Conservation (phyloP, 805 yeast genomes). For the Naumovozyma dairenensis region DNA sequence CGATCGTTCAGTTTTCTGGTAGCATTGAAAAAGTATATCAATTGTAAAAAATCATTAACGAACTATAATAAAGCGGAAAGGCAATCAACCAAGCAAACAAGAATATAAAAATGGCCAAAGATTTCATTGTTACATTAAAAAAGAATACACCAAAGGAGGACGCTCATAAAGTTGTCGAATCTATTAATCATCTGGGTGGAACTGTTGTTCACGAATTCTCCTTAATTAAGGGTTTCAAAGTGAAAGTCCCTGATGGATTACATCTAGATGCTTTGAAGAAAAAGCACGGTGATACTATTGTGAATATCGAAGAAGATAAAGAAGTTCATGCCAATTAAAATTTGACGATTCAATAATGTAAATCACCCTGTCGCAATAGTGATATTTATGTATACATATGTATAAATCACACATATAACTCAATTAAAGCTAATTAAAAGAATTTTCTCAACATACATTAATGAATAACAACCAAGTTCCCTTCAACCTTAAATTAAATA, state of each 20-base stretch:
- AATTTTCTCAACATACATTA: no score
- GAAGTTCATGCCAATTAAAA: slow-evolving; percentile 10
- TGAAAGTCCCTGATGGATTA: slow-evolving; percentile 28
- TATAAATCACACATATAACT: no score
- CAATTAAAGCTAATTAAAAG: no score
- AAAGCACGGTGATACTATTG: slow-evolving; percentile 2
- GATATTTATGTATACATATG: no score
- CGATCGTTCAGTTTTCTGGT: no score
- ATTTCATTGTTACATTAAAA: slow-evolving; percentile 5
- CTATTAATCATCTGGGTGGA: slow-evolving; percentile 34
- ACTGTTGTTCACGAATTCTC: slow-evolving; percentile 37
- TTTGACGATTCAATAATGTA: background rate
- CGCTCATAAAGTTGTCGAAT: slow-evolving; percentile 23
- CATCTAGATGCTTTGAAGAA: slow-evolving; percentile 2
- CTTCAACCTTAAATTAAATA: no score
- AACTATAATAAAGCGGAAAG: no score
- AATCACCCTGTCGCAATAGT: background rate
- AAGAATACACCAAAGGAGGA: slow-evolving; percentile 3
- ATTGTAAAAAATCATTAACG: no score
- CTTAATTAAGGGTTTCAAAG: slow-evolving; percentile 39
- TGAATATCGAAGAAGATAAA: slow-evolving; percentile 4
- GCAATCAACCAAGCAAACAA: no score
- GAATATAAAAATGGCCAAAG: slow-evolving; percentile 1
- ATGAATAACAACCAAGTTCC: no score
- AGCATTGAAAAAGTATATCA: no score